Evolutionary conservation across 345 rosid species (phyloP), one percentile per base, ranked within the genome.

Genomic region (Gossypium stocksii): DNA sequence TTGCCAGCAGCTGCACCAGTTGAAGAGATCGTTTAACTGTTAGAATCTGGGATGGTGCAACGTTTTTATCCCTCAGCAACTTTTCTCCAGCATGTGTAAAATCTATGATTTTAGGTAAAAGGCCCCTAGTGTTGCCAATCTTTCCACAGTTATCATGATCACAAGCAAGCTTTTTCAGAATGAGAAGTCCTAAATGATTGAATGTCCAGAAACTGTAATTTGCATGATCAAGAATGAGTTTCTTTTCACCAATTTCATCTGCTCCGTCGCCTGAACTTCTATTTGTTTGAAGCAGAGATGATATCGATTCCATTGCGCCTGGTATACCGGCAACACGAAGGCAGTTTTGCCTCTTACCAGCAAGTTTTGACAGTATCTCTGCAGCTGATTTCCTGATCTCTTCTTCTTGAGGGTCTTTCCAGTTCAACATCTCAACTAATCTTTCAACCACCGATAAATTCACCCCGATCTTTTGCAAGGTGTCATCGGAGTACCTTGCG

Each of bases 71-170:
- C 74, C 77, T 90, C 83, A 88, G 38, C 72, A 84, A 29, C 73
- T 66, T 73, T 80, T 86, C 88, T 10, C 79, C 94, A 0, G 82
- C 87, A 17, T 90, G 97, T 9, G 90, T 87, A 66, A 94, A 89
- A 73, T 92, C 97, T 69, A 92, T 85, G 70, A 94, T 87, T 75
- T 94, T 92, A 0, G 97, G 93, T 2, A 94, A 82, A 41, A 94
- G 94, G 17, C 97, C 98, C 78, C 94, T 85, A 46, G 94, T 86
- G 80, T 90, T 94, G 23, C 97, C 98, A 8, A 94, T 92, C 83
- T 92, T 94, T 13, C 97, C 93, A 45, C 98, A 92, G 80, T 90
- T 94, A 44, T 94, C 98, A 66, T 88, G 98, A 67, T 92, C 93
- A 51, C 87, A 87, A 3, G 97, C 93, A 34, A 92, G 82, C 80